A percentile compares a stretch with the other conserved stretches of the same genome.
Evolutionary conservation across 208 protist genomes (phyloP).

Genomic region (Trypanosoma scelopori): DNA sequence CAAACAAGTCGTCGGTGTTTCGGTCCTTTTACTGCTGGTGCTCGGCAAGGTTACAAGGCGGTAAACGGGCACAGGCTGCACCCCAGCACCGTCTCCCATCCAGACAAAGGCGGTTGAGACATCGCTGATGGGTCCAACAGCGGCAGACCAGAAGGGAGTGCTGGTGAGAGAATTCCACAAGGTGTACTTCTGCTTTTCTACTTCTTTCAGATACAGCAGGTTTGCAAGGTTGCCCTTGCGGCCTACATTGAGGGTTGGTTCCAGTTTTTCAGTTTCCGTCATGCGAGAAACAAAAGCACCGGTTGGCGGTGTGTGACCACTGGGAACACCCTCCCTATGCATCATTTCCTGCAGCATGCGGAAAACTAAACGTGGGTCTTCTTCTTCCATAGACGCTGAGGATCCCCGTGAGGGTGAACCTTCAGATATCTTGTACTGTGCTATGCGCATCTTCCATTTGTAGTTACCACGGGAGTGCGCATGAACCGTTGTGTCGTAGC

Average conservation of each 20-base stretch:
- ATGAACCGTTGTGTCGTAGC: constrained; percentile 61
- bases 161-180: constrained; percentile 19
- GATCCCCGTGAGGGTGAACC: background rate
- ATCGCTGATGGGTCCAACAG: constrained; percentile 2
- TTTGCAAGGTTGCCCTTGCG: constrained; percentile 1
- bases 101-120: constrained; percentile 23
- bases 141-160: constrained; percentile 7
- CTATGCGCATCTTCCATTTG: constrained; percentile 56
- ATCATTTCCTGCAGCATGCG: constrained; percentile 40
- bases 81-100: background rate
- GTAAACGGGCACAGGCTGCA: constrained; percentile 17
- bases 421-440: constrained; percentile 51
- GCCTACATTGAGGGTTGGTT: background rate
- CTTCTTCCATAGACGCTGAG: background rate
- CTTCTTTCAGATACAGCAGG: constrained; percentile 11
- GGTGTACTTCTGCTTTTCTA: constrained; percentile 2
- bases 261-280: background rate
- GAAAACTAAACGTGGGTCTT: constrained; percentile 46
- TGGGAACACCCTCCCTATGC: constrained; percentile 15
- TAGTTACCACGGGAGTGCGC: constrained; percentile 54
- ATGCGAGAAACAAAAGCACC: background rate
- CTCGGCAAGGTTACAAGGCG: background rate
- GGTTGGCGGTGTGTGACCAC: too few relatives aligned
- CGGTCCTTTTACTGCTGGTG: background rate
- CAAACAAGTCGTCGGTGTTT: background rate